These are phyloP conservation scores for Astraeus odoratus DNA, from an alignment of 768 basidiomycete genomes.

Conservation along the genomic window DNA sequence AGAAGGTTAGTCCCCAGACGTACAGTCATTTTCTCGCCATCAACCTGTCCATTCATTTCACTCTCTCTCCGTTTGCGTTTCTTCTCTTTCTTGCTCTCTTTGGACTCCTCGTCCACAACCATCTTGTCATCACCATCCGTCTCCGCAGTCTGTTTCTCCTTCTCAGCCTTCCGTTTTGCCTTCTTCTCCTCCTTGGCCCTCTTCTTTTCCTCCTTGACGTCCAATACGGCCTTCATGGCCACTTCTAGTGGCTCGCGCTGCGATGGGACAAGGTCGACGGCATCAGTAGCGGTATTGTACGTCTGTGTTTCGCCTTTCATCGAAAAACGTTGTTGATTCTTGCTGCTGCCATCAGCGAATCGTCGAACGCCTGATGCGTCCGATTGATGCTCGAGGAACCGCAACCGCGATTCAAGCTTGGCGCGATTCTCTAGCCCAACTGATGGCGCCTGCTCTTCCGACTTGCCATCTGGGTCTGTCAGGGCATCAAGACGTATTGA, in stretches of 20 bases:
- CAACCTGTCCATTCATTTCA: constrained; percentile 40
- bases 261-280: constrained; percentile 75
- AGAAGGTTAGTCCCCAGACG: constrained; percentile 16
- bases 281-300: constrained; percentile 86
- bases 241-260: constrained; percentile 75
- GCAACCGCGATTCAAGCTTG: constrained; percentile 91
- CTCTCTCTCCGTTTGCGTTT: constrained; percentile 51
- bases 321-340: constrained; percentile 75
- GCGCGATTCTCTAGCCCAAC: constrained; percentile 91
- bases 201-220: constrained; percentile 85
- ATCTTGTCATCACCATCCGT: constrained; percentile 31
- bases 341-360: constrained; percentile 45
- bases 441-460: constrained; percentile 70
- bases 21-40: constrained; percentile 36
- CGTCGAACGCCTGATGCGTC: constrained; percentile 69
- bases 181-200: constrained; percentile 71
- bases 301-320: constrained; percentile 71
- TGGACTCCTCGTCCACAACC: constrained; percentile 37
- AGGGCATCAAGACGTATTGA: constrained; percentile 98
- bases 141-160: constrained; percentile 42
- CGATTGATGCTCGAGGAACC: constrained; percentile 77
- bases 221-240: constrained; percentile 67
- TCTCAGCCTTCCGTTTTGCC: constrained; percentile 55
- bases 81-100: constrained; percentile 35
- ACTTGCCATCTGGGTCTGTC: constrained; percentile 86